Conservation (phyloP, 768 basidiomycete species). For the Trametes cingulata region DNA sequence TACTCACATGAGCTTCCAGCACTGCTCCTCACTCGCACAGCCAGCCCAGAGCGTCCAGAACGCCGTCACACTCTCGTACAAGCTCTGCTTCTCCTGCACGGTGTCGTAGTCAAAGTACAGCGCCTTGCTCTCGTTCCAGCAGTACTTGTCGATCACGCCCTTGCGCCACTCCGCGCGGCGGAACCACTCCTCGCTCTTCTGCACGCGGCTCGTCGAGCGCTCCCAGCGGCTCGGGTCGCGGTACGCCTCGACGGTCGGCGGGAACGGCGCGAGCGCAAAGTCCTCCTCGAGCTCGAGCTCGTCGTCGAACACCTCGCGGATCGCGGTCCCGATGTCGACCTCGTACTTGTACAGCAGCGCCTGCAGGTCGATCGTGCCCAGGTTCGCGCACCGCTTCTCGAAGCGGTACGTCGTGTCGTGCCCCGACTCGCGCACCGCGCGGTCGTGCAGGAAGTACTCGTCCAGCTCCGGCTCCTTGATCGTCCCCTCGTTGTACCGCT, state of each 20-base stretch:
- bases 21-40: constrained; percentile 94
- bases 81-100: constrained; percentile 82
- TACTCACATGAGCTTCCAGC: constrained; percentile 88
- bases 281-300: constrained; percentile 91
- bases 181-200: constrained; percentile 91
- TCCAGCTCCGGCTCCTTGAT: constrained; percentile 88
- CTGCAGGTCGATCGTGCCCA: constrained; percentile 95
- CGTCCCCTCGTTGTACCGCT: constrained; percentile 86
- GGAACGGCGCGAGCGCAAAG: constrained; percentile 90
- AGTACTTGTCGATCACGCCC: constrained; percentile 86
- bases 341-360: constrained; percentile 98
- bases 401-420: constrained; percentile 97
- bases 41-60: constrained; percentile 99
- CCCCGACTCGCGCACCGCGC: constrained; percentile 93
- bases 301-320: constrained; percentile 93
- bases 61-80: constrained; percentile 96
- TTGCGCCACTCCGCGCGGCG: constrained; percentile 82
- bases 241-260: constrained; percentile 73
- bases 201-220: constrained; percentile 57
- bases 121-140: constrained; percentile 95
- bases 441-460: constrained; percentile 97
- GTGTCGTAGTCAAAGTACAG: constrained; percentile 98
- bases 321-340: constrained; percentile 96
- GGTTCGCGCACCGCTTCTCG: constrained; percentile 96
- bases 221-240: constrained; percentile 56